Evolutionary conservation across 2,329 filamentous ascomycete genomes (phyloP).

Genomic region (Leptodontidium sp.): DNA sequence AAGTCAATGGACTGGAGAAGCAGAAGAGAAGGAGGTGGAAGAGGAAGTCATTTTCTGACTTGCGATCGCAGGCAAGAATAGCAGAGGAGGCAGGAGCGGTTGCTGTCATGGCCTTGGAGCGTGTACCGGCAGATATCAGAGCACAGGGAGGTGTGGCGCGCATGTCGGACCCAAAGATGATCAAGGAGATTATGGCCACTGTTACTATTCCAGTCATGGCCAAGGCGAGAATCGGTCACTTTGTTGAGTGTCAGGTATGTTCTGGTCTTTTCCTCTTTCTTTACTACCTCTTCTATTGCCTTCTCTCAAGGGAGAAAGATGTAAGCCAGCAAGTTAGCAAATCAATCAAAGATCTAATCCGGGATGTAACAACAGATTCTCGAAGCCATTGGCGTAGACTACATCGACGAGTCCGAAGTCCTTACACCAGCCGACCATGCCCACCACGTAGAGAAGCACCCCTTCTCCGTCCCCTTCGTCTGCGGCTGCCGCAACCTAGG

Average conservation of each 20-base stretch:
- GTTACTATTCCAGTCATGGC: constrained; percentile 99
- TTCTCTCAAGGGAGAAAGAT: background rate
- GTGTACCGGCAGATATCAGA: constrained; percentile 95
- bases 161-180: constrained; percentile 96
- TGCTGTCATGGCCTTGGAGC: constrained; percentile 98
- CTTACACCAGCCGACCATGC: constrained; percentile 91
- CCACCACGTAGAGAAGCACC: constrained; percentile 90
- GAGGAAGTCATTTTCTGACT: constrained; percentile 29
- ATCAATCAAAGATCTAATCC: constrained; percentile 17
- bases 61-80: constrained; percentile 75
- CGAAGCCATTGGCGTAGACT: constrained; percentile 93
- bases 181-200: constrained; percentile 91
- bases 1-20: background rate
- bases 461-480: constrained; percentile 88
- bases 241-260: constrained; percentile 87
- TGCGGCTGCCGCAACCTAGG: constrained; percentile 95
- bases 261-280: background rate
- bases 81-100: constrained; percentile 95
- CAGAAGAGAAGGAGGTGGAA: no score
- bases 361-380: constrained; percentile 72
- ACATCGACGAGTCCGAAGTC: constrained; percentile 98
- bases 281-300: background rate
- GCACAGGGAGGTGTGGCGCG: constrained; percentile 90
- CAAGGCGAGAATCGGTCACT: constrained; percentile 96
- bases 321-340: background rate